phyloP scores from a whole-genome alignment of 495 filamentous ascomycete species.

The Echria macrotheca region DNA sequence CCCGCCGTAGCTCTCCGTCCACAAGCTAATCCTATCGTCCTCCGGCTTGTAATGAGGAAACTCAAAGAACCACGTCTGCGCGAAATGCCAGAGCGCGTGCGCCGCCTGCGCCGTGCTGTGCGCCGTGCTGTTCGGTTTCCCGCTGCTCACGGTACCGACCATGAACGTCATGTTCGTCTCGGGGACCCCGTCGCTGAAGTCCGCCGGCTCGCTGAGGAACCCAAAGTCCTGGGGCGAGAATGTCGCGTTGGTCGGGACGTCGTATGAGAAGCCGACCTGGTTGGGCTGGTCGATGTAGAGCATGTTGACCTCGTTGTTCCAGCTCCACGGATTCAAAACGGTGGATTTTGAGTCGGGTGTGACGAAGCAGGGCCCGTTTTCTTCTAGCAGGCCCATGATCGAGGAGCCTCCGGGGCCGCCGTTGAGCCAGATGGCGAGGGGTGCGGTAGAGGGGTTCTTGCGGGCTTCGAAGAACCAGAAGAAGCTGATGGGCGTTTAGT shows the following conservation, averaged over 20 bases:
- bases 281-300: constrained; percentile 35
- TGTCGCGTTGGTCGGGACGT: constrained; percentile 36
- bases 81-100: constrained; percentile 59
- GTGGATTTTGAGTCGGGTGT: constrained; percentile 23
- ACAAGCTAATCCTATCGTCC: constrained; percentile 45
- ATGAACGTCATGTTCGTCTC: constrained; percentile 37
- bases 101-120: constrained; percentile 60
- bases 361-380: constrained; percentile 57
- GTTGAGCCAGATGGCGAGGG: constrained; percentile 57
- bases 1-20: constrained; percentile 56
- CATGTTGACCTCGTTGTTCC: constrained; percentile 17
- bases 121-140: constrained; percentile 41
- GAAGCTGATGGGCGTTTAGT: background rate
- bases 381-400: constrained; percentile 60
- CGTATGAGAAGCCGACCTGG: constrained; percentile 44
- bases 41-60: constrained; percentile 56
- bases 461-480: constrained; percentile 60
- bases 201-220: constrained; percentile 1
- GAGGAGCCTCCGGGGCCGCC: constrained; percentile 55
- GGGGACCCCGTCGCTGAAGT: constrained; percentile 21
- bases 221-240: constrained; percentile 7
- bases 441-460: constrained; percentile 48
- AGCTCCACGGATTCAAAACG: constrained; percentile 9
- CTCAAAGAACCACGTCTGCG: constrained; percentile 54
- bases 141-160: constrained; percentile 54